Evolutionary conservation across 805 yeast species (phyloP).

Genomic region (Tanozyma kutaoensis): DNA sequence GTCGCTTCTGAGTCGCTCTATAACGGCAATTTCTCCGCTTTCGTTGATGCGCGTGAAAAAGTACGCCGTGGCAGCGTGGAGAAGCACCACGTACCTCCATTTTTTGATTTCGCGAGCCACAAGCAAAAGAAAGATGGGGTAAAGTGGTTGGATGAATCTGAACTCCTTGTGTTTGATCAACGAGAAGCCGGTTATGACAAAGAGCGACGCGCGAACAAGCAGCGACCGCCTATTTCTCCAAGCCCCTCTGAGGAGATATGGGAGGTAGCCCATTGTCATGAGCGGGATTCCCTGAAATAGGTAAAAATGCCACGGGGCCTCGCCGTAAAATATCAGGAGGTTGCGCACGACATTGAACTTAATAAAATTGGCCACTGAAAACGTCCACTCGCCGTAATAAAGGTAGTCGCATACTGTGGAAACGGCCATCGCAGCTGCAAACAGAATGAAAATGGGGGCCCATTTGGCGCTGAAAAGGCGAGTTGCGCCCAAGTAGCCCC

Average conservation of each 20-base stretch:
- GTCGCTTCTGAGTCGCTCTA: constrained; percentile 32
- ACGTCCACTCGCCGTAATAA: constrained; percentile 42
- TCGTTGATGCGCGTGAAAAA: constrained; percentile 66
- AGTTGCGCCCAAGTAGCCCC: constrained; percentile 49
- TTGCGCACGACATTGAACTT: constrained; percentile 68
- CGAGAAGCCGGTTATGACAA: constrained; percentile 48
- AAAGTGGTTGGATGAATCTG: constrained; percentile 74
- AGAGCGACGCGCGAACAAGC: constrained; percentile 10
- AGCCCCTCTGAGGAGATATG: constrained; percentile 31
- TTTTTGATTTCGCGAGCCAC: constrained; percentile 19
- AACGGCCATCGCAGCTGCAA: constrained; percentile 9
- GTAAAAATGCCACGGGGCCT: constrained; percentile 77
- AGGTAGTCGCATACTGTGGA: constrained; percentile 28
- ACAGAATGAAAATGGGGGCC: background rate
- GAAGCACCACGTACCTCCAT: constrained; percentile 2
- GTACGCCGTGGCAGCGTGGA: constrained; percentile 29
- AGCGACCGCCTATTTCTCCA: constrained; percentile 5
- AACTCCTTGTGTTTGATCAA: constrained; percentile 76
- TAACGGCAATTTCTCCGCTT: constrained; percentile 68
- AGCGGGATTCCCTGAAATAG: constrained; percentile 74
- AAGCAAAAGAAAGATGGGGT: constrained; percentile 54
- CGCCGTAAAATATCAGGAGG: constrained; percentile 74
- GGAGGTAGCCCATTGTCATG: constrained; percentile 50
- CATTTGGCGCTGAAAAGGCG: constrained; percentile 5
- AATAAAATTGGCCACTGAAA: constrained; percentile 59